These are phyloP conservation scores for Exophiala phaeomuriformis DNA, from an alignment of 2,329 filamentous ascomycete species.

Conservation along the genomic window DNA sequence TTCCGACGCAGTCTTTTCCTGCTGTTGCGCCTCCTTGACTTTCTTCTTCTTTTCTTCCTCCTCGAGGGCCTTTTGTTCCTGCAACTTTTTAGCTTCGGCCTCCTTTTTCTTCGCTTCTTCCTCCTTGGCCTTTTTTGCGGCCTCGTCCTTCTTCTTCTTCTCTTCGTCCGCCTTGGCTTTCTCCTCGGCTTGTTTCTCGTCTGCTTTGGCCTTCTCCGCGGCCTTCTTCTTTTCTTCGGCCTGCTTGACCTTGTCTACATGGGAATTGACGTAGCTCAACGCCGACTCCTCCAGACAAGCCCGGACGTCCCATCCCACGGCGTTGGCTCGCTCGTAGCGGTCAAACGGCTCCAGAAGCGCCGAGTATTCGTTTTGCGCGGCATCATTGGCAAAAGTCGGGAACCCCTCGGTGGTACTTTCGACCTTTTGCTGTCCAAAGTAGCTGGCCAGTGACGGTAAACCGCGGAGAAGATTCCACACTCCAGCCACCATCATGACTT, in stretches of 20 bases:
- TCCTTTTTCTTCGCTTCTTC: not conserved
- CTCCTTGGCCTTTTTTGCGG: slow-evolving; percentile 5
- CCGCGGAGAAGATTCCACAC: slow-evolving; percentile 11
- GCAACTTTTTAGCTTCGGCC: not conserved
- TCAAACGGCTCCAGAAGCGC: not conserved
- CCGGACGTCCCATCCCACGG: slow-evolving; percentile 4
- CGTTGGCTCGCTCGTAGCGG: slow-evolving; percentile 1
- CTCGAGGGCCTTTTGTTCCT: slow-evolving; percentile 1
- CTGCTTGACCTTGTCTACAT: not conserved
- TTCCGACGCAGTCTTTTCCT: slow-evolving; percentile 1
- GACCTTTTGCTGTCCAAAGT: slow-evolving; percentile 1
- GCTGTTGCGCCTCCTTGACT: not conserved
- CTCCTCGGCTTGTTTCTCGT: slow-evolving; percentile 1
- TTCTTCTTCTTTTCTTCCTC: slow-evolving; percentile 1
- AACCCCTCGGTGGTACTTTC: not conserved
- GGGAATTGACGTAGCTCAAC: not conserved
- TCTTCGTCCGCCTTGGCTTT: not conserved
- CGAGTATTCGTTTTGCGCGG: not conserved
- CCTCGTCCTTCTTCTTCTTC: slow-evolving; percentile 11
- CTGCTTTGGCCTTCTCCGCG: not conserved
- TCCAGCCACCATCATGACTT: slow-evolving; percentile 6
- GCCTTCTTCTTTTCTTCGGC: slow-evolving; percentile 1
- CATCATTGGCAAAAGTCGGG: not conserved
- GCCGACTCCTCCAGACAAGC: slow-evolving; percentile 8
- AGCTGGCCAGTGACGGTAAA: slow-evolving; percentile 24